Evolutionary conservation across 83 land plant species (phyloP).

Genomic region (Picea engelmannii): DNA sequence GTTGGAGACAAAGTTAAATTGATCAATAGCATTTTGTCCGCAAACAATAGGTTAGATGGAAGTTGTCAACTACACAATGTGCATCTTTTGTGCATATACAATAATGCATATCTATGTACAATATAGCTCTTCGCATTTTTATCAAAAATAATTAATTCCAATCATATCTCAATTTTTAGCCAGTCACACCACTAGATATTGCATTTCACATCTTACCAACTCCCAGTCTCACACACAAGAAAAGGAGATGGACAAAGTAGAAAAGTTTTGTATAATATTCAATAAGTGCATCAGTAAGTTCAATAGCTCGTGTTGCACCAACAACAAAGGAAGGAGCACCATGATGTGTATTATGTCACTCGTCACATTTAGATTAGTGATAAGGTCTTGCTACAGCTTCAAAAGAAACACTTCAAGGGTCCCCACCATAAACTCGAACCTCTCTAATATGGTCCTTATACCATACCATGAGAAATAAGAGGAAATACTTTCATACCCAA

Average conservation of each 20-base stretch:
- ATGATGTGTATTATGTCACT: neutral
- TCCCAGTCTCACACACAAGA: neutral
- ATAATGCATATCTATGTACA: neutral
- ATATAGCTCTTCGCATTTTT: too few relatives aligned
- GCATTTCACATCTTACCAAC: neutral
- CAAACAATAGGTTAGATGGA: neutral
- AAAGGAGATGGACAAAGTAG: neutral
- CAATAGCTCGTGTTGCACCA: neutral
- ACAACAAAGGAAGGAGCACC: neutral
- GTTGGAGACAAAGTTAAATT: neutral
- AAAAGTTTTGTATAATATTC: neutral
- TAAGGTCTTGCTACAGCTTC: neutral
- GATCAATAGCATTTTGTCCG: neutral
- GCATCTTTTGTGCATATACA: neutral
- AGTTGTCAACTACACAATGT: neutral
- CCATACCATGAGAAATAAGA: neutral
- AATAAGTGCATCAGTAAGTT: neutral
- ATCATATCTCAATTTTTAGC: neutral
- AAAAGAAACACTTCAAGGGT: neutral
- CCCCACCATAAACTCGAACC: neutral
- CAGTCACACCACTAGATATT: neutral
- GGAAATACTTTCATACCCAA: neutral
- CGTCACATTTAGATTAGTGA: neutral
- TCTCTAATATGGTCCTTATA: neutral
- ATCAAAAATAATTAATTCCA: neutral